Evolutionary conservation across 768 basidiomycete genomes (phyloP), one percentile per base, ranked within the genome.

Genomic region (Calvatia gigantea): DNA sequence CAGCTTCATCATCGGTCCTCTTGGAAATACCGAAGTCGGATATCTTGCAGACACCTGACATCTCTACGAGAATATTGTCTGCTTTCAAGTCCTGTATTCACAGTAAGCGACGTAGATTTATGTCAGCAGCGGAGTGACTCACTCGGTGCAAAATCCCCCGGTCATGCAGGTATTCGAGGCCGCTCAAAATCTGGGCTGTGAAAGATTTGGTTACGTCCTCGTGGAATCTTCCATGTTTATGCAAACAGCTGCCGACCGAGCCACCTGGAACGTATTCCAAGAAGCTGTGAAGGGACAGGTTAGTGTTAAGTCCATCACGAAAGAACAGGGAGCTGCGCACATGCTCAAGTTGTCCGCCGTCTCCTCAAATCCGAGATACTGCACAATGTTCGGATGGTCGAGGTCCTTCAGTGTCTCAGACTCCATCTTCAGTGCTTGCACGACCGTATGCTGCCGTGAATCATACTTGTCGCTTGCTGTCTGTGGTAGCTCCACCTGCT

Each of bases 21-120:
- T 98, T 98, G n/a, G 94, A 96, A 55, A 98, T 98, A 38, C 97
- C 97, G 65, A 98, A 98, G 71, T 98, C 95, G 2, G 94, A 95
- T 49, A 99, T 98, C 73, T 98, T 98, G 80, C 95, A 97, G 21
- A 89, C 75, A 1, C 97, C 97, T 12, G 84, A 80, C 65, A 85
- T 87, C 67, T 98, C 96, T 15, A 98, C 94, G 15, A 99, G 83
- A 65, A 99, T 97, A 65, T 98, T 99, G 71, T 99, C 97, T 12
- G 94, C 94, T 71, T 99, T 99, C 61, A 99, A 75, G 70, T 99
- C 95, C 92, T 94, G 61, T 6, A 43, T 57, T 15, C 17, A 55
- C 38, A 23, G 46, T 58, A 41, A 51, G 52, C 52, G 5, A 51
- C 49, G 47, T 21, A 29, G n/a, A 55, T 23, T 33, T 15, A 25